These are phyloP conservation scores for Hypocrella siamensis DNA, from an alignment of 2,329 filamentous ascomycete genomes.

Conservation along the genomic window DNA sequence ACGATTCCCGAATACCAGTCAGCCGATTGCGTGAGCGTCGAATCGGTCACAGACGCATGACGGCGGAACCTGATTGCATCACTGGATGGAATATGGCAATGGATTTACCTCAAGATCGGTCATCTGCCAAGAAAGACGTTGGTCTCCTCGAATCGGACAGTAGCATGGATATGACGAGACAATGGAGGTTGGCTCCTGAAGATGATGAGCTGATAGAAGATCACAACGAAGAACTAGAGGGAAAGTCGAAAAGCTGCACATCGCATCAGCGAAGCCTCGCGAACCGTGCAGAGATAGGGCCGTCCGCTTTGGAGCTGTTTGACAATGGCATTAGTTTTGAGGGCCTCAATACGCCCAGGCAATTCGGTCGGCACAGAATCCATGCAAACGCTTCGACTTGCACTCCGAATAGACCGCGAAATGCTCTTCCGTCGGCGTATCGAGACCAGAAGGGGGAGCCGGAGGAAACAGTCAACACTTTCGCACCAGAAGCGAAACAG, in stretches of 20 bases:
- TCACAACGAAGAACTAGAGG: too few species aligned
- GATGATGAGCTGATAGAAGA: too few species aligned
- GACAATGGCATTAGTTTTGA: constrained; percentile 16
- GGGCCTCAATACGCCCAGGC: constrained; percentile 3
- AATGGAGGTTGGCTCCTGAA: too few species aligned
- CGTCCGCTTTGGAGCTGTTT: constrained; percentile 14
- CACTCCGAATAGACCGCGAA: background rate
- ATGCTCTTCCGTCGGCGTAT: constrained; percentile 3
- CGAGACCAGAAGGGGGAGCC: background rate
- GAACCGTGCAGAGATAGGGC: constrained; percentile 5
- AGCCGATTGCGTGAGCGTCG: constrained; percentile 4
- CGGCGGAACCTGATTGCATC: constrained; percentile 14
- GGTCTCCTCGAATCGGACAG: background rate
- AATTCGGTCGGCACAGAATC: constrained; percentile 2
- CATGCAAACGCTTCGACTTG: background rate
- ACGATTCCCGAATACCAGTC: background rate
- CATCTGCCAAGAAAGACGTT: too few species aligned
- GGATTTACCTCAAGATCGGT: constrained; percentile 8
- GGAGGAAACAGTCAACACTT: background rate
- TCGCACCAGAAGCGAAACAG: background rate
- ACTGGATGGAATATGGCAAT: constrained; percentile 20
- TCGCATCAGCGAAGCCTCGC: constrained; percentile 11
- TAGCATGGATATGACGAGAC: background rate
- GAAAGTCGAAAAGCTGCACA: constrained; percentile 14
- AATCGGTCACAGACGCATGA: constrained; percentile 7